A percentile compares a stretch with the other conserved stretches of the same genome.
These are phyloP conservation scores for Trichomonas tenax DNA, from an alignment of 208 protist genomes.

Conservation along the genomic window DNA sequence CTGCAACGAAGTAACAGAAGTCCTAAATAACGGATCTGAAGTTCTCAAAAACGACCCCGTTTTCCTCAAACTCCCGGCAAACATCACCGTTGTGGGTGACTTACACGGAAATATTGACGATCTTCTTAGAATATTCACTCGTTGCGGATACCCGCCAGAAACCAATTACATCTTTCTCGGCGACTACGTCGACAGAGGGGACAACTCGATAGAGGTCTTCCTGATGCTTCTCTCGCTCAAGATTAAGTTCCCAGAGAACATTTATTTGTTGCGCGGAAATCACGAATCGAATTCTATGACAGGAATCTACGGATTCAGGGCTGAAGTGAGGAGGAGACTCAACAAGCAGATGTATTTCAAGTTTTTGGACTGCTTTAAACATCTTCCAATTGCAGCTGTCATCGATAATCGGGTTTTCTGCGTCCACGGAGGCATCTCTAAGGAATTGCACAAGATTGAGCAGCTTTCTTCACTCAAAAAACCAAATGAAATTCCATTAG, in stretches of 20 bases:
- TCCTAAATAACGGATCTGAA: neutral
- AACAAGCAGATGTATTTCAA: neutral
- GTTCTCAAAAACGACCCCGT: neutral
- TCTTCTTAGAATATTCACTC: neutral
- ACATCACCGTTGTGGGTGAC: neutral
- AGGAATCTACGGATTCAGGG: neutral
- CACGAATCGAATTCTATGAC: neutral
- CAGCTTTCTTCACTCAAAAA: neutral
- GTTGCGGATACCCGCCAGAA: neutral
- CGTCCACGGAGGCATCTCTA: slow-evolving; percentile 5
- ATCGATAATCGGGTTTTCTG: neutral
- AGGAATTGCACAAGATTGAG: neutral
- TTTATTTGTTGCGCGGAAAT: neutral
- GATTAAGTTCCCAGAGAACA: neutral
- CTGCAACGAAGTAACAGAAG: neutral
- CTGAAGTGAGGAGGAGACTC: neutral
- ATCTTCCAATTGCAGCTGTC: neutral
- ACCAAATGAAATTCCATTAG: neutral
- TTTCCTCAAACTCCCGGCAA: neutral
- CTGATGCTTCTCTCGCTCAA: neutral
- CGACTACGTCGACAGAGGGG: neutral
- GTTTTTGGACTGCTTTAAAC: neutral
- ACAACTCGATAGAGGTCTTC: neutral
- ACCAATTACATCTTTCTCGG: neutral
- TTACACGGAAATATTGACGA: neutral